Evolutionary conservation across 768 basidiomycete species (phyloP).

Genomic region (Hebeloma cylindrosporum): DNA sequence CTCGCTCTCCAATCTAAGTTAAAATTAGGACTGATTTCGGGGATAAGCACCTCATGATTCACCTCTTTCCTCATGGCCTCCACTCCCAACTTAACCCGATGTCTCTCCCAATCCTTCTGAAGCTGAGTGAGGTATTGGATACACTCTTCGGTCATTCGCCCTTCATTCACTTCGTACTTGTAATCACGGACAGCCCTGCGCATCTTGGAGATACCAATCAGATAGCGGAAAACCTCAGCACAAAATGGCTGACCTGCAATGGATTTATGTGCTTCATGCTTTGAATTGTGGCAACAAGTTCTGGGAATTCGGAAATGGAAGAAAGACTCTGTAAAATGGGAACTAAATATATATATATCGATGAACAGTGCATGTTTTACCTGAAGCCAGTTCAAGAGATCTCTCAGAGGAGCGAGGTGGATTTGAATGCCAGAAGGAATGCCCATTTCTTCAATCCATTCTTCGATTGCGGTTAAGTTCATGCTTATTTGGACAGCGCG

Average conservation of each 20-base stretch:
- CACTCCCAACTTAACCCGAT: constrained; percentile 83
- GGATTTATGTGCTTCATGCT: constrained; percentile 87
- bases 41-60: constrained; percentile 9
- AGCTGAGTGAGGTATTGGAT: constrained; percentile 91
- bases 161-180: constrained; percentile 91
- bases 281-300: constrained; percentile 88
- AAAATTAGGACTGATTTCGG: neutral
- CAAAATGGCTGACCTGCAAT: constrained; percentile 60
- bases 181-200: constrained; percentile 91
- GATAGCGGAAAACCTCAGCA: no score
- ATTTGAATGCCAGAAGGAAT: constrained; percentile 75
- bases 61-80: constrained; percentile 85
- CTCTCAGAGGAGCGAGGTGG: constrained; percentile 83
- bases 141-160: constrained; percentile 93
- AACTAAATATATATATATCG: neutral
- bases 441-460: constrained; percentile 84
- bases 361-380: constrained; percentile 38
- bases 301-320: constrained; percentile 83
- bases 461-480: constrained; percentile 84
- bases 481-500: constrained; percentile 87
- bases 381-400: constrained; percentile 86
- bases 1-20: constrained; percentile 63
- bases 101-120: constrained; percentile 97
- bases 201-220: constrained; percentile 53
- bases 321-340: constrained; percentile 64